Evolutionary conservation across 177 flowering plant genomes (phyloP).

Genomic region (Tripterygium wilfordii): DNA sequence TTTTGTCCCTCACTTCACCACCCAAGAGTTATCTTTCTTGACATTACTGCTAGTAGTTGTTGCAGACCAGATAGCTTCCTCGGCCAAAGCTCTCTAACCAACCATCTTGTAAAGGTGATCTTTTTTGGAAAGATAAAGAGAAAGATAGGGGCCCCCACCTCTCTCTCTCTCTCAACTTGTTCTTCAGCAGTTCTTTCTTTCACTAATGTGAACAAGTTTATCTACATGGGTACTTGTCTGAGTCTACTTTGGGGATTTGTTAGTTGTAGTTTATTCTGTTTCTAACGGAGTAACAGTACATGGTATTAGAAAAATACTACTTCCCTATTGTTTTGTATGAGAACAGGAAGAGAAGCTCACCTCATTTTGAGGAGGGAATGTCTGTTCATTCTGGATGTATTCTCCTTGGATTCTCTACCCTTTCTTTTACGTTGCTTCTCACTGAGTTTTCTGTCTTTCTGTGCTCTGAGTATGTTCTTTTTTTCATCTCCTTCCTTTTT

Average conservation of each 20-base stretch:
- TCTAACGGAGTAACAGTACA: too few relatives aligned
- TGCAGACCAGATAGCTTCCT: constrained; percentile 11
- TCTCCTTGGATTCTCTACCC: constrained; percentile 1
- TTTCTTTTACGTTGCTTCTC: constrained; percentile 3
- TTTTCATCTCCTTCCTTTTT: too few relatives aligned
- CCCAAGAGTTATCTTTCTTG: neutral
- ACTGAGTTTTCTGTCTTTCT: too few relatives aligned
- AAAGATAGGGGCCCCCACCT: constrained; percentile 8
- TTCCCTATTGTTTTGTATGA: neutral
- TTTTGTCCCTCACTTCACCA: constrained; percentile 17
- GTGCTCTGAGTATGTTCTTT: too few relatives aligned
- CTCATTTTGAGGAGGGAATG: neutral
- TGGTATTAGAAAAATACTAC: neutral
- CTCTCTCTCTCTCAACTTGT: constrained; percentile 11
- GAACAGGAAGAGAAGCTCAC: neutral
- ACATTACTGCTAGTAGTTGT: constrained; percentile 9
- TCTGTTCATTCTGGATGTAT: constrained; percentile 1
- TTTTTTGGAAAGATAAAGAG: constrained; percentile 28
- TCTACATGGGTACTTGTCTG: too few relatives aligned
- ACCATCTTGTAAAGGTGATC: constrained; percentile 45
- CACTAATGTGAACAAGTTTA: constrained; percentile 1
- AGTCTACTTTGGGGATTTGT: too few relatives aligned
- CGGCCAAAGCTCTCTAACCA: constrained; percentile 16
- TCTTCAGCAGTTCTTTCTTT: constrained; percentile 4
- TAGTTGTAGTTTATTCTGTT: too few relatives aligned